Evolutionary conservation across 2,329 filamentous ascomycete species (phyloP).

Genomic region (Aureobasidium sp.): DNA sequence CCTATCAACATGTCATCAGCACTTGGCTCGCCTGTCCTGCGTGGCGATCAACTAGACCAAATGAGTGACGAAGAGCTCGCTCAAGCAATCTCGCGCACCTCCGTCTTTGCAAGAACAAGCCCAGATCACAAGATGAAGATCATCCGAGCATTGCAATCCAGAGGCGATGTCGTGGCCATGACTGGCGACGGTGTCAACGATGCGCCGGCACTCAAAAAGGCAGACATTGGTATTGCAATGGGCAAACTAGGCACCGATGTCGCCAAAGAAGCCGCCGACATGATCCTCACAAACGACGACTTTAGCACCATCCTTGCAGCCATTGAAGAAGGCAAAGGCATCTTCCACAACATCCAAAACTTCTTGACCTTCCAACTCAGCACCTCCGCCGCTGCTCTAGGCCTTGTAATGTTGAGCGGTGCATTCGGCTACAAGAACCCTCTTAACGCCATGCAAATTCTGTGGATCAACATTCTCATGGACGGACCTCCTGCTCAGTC

Average conservation of each 20-base stretch:
- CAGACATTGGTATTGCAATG: conserved; percentile 97
- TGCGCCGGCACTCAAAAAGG: conserved; percentile 90
- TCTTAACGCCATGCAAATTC: conserved; percentile 97
- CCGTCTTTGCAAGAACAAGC: conserved; percentile 91
- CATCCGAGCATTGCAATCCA: conserved; percentile 78
- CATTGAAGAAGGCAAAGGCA: conserved; percentile 97
- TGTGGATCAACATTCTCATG: conserved; percentile 99
- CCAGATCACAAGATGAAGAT: conserved; percentile 99
- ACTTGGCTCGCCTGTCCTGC: conserved; percentile 62
- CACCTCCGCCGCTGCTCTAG: conserved; percentile 88
- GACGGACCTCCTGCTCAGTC: conserved; percentile 96
- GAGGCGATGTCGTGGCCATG: conserved; percentile 97
- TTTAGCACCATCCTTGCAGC: conserved; percentile 87
- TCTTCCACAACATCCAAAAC: conserved; percentile 99
- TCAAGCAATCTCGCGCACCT: conserved; percentile 76
- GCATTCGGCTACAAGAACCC: conserved; percentile 90
- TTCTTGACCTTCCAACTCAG: conserved; percentile 98
- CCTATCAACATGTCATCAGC: conserved; percentile 57
- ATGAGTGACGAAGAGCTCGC: conserved; percentile 83
- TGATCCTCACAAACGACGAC: conserved; percentile 85
- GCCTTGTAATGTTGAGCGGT: conserved; percentile 85
- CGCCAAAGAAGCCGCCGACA: conserved; percentile 90
- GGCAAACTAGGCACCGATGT: conserved; percentile 91
- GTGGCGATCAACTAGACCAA: conserved; percentile 83
- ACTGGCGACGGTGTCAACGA: conserved; percentile 98